Conservation (phyloP, 495 filamentous ascomycete genomes). For the Xylaria castorea region DNA sequence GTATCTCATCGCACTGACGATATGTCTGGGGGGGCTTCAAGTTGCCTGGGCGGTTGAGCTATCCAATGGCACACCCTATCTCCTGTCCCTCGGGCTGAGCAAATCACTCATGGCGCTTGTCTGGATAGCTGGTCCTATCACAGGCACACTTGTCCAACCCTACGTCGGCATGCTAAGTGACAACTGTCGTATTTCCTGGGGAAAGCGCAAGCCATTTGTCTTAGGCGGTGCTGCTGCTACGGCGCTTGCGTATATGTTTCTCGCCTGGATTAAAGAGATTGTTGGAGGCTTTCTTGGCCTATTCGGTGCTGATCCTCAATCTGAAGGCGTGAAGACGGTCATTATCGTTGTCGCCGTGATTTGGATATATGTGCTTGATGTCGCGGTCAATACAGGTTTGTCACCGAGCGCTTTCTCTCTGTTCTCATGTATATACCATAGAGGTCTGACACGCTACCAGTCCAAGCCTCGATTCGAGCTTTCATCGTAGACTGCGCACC, state of each 20-base stretch:
- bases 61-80: slow-evolving; percentile 77
- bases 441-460: slow-evolving; percentile 45
- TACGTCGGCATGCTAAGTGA: slow-evolving; percentile 92
- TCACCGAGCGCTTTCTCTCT: not conserved
- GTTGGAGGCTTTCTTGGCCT: slow-evolving; percentile 71
- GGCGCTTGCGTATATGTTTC: slow-evolving; percentile 70
- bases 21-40: slow-evolving; percentile 85
- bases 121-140: slow-evolving; percentile 91
- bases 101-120: slow-evolving; percentile 93
- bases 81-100: slow-evolving; percentile 81
- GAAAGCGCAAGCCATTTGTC: slow-evolving; percentile 90
- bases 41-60: slow-evolving; percentile 94
- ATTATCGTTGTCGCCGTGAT: slow-evolving; percentile 78
- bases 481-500: slow-evolving; percentile 92
- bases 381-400: slow-evolving; percentile 90
- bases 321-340: slow-evolving; percentile 62
- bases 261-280: slow-evolving; percentile 85
- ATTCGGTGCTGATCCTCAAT: slow-evolving; percentile 72
- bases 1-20: slow-evolving; percentile 83
- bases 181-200: slow-evolving; percentile 79
- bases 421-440: not conserved
- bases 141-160: slow-evolving; percentile 88
- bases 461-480: slow-evolving; percentile 86
- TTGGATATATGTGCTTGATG: slow-evolving; percentile 85
- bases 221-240: slow-evolving; percentile 75